A percentile compares a stretch with the other conserved stretches of the same genome.
These are phyloP conservation scores for Albifimbria verrucaria DNA, from an alignment of 2,329 filamentous ascomycete species.

Conservation along the genomic window DNA sequence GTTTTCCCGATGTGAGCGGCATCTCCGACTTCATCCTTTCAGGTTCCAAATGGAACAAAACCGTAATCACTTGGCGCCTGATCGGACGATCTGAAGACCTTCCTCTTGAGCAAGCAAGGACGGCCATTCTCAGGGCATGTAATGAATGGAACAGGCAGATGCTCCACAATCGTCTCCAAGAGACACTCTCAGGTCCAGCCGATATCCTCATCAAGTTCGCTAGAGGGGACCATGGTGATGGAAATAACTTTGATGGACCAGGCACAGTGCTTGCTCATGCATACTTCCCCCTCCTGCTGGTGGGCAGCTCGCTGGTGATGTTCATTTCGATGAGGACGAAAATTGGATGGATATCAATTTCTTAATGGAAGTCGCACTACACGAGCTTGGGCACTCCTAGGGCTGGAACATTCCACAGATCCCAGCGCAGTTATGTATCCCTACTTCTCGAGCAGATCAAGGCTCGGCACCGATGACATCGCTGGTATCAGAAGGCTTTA, in stretches of 20 bases:
- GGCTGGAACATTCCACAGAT: neutral
- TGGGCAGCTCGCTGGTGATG: neutral
- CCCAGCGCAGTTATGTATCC: neutral
- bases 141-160: neutral
- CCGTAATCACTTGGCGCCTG: neutral
- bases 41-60: neutral
- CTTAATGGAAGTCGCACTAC: neutral
- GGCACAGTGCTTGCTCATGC: neutral
- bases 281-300: neutral
- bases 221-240: neutral
- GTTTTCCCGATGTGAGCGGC: neutral
- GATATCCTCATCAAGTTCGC: neutral
- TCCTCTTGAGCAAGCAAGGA: neutral
- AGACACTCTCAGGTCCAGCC: neutral
- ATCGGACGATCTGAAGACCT: neutral
- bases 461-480: neutral
- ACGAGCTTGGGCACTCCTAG: neutral
- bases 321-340: neutral
- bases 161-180: neutral
- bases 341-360: neutral
- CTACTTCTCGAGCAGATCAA: neutral
- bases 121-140: neutral
- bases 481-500: neutral
- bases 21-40: neutral
- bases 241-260: neutral